Evolutionary conservation across 225 moss, liverwort and hornwort species (phyloP).

Genomic region (Asterella californica): DNA sequence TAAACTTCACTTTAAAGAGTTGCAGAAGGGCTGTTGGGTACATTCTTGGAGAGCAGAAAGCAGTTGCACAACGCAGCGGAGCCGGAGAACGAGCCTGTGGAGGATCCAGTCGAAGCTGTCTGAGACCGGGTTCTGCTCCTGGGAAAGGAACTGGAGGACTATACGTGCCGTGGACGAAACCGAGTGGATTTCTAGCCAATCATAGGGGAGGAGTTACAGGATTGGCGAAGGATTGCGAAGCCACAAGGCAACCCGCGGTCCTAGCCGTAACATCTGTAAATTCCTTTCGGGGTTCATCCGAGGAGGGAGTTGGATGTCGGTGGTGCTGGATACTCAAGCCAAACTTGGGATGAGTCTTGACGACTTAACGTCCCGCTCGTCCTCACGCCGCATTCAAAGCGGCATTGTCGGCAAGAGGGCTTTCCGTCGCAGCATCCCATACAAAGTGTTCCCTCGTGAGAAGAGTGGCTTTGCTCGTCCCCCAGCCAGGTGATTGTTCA

Average conservation of each 20-base stretch:
- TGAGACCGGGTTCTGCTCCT: not conserved
- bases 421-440: conserved; percentile 88
- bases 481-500: conserved; percentile 79
- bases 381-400: conserved; percentile 85
- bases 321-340: conserved; percentile 87
- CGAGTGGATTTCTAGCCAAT: not conserved
- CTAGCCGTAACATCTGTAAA: no score
- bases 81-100: not conserved
- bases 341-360: conserved; percentile 99
- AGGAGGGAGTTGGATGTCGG: conserved; percentile 68
- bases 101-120: not conserved
- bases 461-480: conserved; percentile 86
- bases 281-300: conserved; percentile 15
- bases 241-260: not conserved
- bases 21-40: not conserved
- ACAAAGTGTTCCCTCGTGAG: conserved; percentile 89
- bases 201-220: not conserved
- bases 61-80: not conserved
- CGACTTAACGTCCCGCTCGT: conserved; percentile 82
- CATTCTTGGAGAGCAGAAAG: not conserved
- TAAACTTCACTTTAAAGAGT: not conserved
- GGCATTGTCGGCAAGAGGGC: conserved; percentile 93
- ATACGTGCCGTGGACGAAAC: not conserved
- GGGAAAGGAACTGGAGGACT: not conserved
- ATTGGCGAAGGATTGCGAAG: not conserved